Base-by-base conservation (phyloP, 768 basidiomycete genomes). In the Termitomyces sp. region DNA sequence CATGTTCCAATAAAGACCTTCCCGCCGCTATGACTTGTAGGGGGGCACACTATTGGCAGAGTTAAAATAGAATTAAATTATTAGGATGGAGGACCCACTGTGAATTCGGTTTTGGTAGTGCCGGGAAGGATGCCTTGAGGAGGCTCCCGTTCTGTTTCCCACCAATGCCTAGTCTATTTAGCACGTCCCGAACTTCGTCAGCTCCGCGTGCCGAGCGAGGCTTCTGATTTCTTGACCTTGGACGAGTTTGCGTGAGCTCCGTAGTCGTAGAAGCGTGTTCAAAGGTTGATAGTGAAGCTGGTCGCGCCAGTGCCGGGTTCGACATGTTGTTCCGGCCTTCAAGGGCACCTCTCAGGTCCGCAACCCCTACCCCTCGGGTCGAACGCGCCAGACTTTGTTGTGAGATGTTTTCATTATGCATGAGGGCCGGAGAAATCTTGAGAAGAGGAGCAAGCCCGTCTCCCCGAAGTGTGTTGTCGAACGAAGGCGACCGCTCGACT, bases 391-490 rank as follows among this genome's bases (percentile, higher is more conserved):
- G 74, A 67, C 91, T 93, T 69, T 91, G 90, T 57, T 93, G 77
- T 6, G 95, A 96, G 36, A 92, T 77, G 70, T 96, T 96, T 66
- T 95, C 91, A 55, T 91, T 90, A 64, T 91, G 87, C 91, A 95
- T 96, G 61, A 96, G 76, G 16, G 88, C 86, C 36, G 91, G 91
- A 5, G 91, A 89, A 36, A 94, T 84, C 68, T 86, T 91, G 55
- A 92, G 80, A 46, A 93, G 79, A 3, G 90, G 88, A 2, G 89
- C 84, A 43, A 88, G 74, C 14, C 85, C 85, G 64, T 93, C 89
- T 57, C 82, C 82, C 26, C 88, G 79, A 20, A 78, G 63, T 23
- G 82, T 80, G 9, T 77, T 67, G 23, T 92, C 86, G 60, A 81
- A 84, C 13, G 71, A 72, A 13, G 76, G 72, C 14, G 79, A 77